A percentile compares a stretch with the other conserved stretches of the same genome.
These are phyloP conservation scores for Plasmodium sp. DNA, from an alignment of 169 alveolate genomes.

Conservation along the genomic window DNA sequence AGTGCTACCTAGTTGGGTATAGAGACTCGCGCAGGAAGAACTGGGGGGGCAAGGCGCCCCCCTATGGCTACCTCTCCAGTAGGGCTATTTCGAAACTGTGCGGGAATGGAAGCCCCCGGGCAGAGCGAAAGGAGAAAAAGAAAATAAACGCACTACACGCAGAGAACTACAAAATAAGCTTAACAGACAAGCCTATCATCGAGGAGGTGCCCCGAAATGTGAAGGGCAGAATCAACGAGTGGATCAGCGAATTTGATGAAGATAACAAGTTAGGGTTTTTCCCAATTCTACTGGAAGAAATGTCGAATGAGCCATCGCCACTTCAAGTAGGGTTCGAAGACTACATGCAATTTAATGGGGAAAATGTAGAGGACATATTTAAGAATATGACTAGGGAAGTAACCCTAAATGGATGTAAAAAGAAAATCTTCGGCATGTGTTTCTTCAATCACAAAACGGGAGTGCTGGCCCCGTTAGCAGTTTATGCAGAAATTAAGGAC, in stretches of 20 bases:
- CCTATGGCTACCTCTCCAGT: neutral
- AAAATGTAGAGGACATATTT: conserved; percentile 82
- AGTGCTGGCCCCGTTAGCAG: conserved; percentile 86
- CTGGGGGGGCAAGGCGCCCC: neutral
- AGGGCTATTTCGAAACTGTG: neutral
- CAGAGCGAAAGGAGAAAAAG: neutral
- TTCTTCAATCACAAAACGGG: conserved; percentile 83
- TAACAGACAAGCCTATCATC: conserved; percentile 65
- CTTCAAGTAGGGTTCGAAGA: conserved; percentile 87
- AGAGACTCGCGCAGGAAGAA: neutral
- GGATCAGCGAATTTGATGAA: conserved; percentile 80
- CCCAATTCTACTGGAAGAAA: conserved; percentile 84
- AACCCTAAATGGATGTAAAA: conserved; percentile 19
- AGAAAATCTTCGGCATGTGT: conserved; percentile 84
- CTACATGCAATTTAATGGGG: conserved; percentile 82
- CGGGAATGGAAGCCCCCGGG: neutral
- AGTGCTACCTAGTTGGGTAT: neutral
- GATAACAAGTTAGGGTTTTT: conserved; percentile 82
- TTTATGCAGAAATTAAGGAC: conserved; percentile 82
- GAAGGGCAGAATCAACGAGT: conserved; percentile 83
- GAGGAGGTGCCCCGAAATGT: conserved; percentile 76
- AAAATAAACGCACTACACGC: neutral
- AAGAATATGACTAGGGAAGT: conserved; percentile 77
- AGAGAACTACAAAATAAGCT: conserved; percentile 43
- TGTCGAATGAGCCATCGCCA: conserved; percentile 85